phyloP scores from a whole-genome alignment of 1,284 basidiomycete genomes.

The Malassezia caprae region DNA sequence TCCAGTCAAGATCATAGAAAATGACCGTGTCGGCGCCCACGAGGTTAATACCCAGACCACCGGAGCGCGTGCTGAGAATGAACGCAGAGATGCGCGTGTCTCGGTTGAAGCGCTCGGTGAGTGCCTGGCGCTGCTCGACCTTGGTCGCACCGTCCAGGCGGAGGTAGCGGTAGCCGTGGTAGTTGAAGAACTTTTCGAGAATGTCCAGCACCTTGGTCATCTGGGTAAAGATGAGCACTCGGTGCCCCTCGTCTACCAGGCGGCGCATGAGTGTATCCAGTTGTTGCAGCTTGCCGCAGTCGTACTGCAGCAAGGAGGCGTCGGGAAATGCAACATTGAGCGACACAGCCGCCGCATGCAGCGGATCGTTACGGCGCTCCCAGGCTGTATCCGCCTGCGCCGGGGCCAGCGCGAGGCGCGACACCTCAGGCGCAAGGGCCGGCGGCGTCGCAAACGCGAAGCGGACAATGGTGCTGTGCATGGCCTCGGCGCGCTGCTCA shows the following conservation, averaged over 20 bases:
- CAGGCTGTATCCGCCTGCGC: slow-evolving; percentile 35
- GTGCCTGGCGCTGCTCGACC: slow-evolving; percentile 86
- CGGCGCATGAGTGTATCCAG: slow-evolving; percentile 68
- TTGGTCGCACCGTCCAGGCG: slow-evolving; percentile 87
- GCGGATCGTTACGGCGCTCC: slow-evolving; percentile 37
- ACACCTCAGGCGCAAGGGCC: slow-evolving; percentile 61
- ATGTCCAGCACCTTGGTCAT: slow-evolving; percentile 94
- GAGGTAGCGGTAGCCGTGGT: slow-evolving; percentile 85
- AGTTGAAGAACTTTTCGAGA: slow-evolving; percentile 81
- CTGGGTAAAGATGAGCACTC: slow-evolving; percentile 88
- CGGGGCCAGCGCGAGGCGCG: slow-evolving; percentile 28
- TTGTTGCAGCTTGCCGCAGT: slow-evolving; percentile 88
- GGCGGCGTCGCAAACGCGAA: slow-evolving; percentile 77
- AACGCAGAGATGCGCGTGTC: slow-evolving; percentile 83
- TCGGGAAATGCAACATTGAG: slow-evolving; percentile 91
- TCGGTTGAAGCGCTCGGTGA: slow-evolving; percentile 92
- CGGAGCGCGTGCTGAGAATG: slow-evolving; percentile 82
- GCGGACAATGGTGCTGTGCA: slow-evolving; percentile 57
- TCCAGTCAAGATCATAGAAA: slow-evolving; percentile 95
- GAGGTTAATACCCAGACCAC: slow-evolving; percentile 84
- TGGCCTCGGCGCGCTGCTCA: slow-evolving; percentile 55
- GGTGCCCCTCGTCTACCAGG: slow-evolving; percentile 75
- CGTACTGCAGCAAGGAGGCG: slow-evolving; percentile 78
- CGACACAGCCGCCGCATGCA: slow-evolving; percentile 68
- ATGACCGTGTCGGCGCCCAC: slow-evolving; percentile 95